These are phyloP conservation scores for Oryza rufipogon DNA, from an alignment of 176 grass and related monocot species.

Conservation along the genomic window DNA sequence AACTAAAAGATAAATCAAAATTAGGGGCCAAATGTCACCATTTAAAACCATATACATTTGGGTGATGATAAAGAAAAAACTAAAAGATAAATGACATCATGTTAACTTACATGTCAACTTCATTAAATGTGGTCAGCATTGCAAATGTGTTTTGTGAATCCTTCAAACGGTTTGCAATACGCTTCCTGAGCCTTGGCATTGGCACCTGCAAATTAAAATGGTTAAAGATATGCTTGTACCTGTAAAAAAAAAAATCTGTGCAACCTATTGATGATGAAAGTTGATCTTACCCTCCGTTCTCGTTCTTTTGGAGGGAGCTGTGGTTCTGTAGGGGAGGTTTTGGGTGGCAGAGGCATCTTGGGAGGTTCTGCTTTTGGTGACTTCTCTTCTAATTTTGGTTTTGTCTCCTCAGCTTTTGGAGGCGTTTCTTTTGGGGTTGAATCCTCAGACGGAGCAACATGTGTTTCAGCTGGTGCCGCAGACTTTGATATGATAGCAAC, in stretches of 20 bases:
- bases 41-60: constrained; percentile 10
- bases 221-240: background rate
- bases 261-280: constrained; percentile 5
- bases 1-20: background rate
- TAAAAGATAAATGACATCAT: background rate
- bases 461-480: constrained; percentile 71
- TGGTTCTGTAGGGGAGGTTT: constrained; percentile 80
- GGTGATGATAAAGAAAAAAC: background rate
- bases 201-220: constrained; percentile 63
- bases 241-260: background rate
- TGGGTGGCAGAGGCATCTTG: constrained; percentile 46
- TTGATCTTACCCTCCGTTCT: constrained; percentile 74
- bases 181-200: constrained; percentile 94
- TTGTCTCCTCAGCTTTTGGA: constrained; percentile 43
- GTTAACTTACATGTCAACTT: constrained; percentile 89
- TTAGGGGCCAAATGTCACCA: constrained; percentile 16
- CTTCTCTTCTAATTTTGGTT: constrained; percentile 58
- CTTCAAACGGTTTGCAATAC: constrained; percentile 94
- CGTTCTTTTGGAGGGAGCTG: constrained; percentile 96
- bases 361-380: constrained; percentile 53
- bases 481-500: constrained; percentile 96
- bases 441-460: constrained; percentile 94
- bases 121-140: constrained; percentile 95
- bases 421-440: constrained; percentile 64
- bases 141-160: constrained; percentile 99